Percentiles rank a stretch among this genome's conserved stretches.
Evolutionary conservation across 1,284 basidiomycete genomes (phyloP).

Genomic region (Heterobasidion annosum): DNA sequence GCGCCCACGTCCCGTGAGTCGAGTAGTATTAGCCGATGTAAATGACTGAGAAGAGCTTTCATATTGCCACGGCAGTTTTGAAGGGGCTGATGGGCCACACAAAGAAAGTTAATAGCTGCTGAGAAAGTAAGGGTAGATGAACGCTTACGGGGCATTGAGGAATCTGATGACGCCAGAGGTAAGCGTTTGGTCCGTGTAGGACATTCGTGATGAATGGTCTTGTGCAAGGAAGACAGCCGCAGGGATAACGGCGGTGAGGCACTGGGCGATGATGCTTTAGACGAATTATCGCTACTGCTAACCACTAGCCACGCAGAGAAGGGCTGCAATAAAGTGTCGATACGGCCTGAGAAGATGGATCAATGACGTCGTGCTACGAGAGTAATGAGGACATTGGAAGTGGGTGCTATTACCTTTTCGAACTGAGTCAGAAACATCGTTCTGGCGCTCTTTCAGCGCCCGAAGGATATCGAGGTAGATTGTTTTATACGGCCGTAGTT

Average conservation of each 20-base stretch:
- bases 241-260: not conserved
- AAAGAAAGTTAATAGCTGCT: not conserved
- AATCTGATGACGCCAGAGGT: not conserved
- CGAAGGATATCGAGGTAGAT: constrained; percentile 26
- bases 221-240: not conserved
- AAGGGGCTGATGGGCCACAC: not conserved
- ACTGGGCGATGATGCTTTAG: not conserved
- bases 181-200: not conserved
- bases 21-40: not conserved
- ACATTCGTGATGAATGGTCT: not conserved
- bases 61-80: not conserved
- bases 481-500: constrained; percentile 21
- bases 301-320: constrained; percentile 11
- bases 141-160: constrained; percentile 3
- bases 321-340: constrained; percentile 8
- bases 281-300: constrained; percentile 1
- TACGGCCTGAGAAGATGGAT: constrained; percentile 5
- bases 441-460: constrained; percentile 18
- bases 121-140: not conserved
- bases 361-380: not conserved
- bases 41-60: not conserved
- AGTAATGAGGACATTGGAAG: not conserved
- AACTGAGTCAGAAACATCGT: constrained; percentile 7
- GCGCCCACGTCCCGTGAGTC: not conserved
- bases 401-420: constrained; percentile 7